phyloP scores from a whole-genome alignment of 163 green algal species.

The Chlorella variabilis region DNA sequence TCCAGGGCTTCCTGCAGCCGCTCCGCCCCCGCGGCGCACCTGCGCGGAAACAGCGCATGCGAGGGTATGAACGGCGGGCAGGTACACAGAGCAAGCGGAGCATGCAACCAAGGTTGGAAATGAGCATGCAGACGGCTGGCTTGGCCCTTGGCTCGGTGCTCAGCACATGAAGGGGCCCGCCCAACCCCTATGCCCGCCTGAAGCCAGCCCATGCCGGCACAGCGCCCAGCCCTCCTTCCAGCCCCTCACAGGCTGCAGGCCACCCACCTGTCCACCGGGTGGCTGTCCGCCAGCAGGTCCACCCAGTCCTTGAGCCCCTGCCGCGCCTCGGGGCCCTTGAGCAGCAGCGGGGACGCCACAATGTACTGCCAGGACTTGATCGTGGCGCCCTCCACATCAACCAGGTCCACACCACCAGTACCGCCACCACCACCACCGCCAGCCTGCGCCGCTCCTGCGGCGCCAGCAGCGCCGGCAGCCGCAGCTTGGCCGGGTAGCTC shows the following conservation, averaged over 20 bases:
- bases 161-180: too few species aligned
- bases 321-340: slow-evolving; percentile 45
- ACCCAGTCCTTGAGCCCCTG: slow-evolving; percentile 55
- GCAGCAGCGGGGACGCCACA: slow-evolving; percentile 27
- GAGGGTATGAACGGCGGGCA: too few species aligned
- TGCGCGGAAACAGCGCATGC: background rate
- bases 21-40: slow-evolving; percentile 33
- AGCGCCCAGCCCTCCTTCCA: too few species aligned
- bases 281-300: slow-evolving; percentile 45
- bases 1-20: slow-evolving; percentile 15
- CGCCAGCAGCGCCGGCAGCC: background rate
- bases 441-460: background rate
- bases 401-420: slow-evolving; percentile 30
- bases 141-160: too few species aligned
- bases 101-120: too few species aligned
- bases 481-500: background rate
- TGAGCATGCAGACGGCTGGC: too few species aligned
- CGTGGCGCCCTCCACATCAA: slow-evolving; percentile 51
- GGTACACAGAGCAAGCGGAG: too few species aligned
- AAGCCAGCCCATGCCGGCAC: too few species aligned
- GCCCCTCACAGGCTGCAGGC: too few species aligned
- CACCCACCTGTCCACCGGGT: slow-evolving; percentile 50
- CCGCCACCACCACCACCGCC: background rate
- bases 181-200: too few species aligned
- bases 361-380: slow-evolving; percentile 52